Evolutionary conservation across 306 rosid species (phyloP), one percentile per base, ranked within the genome.

Genomic region (Quercus robur): DNA sequence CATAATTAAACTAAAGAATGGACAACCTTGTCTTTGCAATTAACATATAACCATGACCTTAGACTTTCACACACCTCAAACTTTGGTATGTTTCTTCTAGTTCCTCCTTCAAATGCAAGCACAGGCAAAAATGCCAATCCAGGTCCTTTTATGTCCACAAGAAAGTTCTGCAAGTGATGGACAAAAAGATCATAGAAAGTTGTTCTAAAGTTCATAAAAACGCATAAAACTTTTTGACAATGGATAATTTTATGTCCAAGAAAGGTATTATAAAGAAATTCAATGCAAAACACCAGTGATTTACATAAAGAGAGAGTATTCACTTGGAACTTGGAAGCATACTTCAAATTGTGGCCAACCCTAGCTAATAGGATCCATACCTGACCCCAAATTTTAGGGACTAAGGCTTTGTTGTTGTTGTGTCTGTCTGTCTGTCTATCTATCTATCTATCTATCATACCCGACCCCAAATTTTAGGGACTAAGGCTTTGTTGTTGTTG

Each of bases 91-190:
- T 95, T 95, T 84, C 97, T 88, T 85, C 99, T 89, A 13, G 99
- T 94, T 85, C 97, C 99, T 82, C 97, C 99, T 91, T 94, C 99
- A 68, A 94, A 94, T 64, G 99, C 97, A 83, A 93, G 99, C 81
- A 95, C 99, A 0, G 97, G 99, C 76, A 95, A 83, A 89, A 80
- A 84, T 30, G 94, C 98, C 81, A 93, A n/a, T 49, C 86, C 46
- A 61, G 95, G 99, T 68, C 98, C 98, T 81, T 91, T 93, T 56
- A 95, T 91, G 85, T 95, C 99, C 80, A 95, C 95, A 57, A 89
- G 90, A 88, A 95, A 95, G 81, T 90, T 95, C 97, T 95, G 88
- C 78, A 79, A 68, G 77, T 26, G 41, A 44, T 3, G 64, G 58
- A 58, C 61, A 79, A 63, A 68, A 70, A 35, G 21, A 70, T 3